Evolutionary conservation across 2,329 filamentous ascomycete genomes (phyloP), one percentile per base, ranked within the genome.

Genomic region (Exophiala mesophila): DNA sequence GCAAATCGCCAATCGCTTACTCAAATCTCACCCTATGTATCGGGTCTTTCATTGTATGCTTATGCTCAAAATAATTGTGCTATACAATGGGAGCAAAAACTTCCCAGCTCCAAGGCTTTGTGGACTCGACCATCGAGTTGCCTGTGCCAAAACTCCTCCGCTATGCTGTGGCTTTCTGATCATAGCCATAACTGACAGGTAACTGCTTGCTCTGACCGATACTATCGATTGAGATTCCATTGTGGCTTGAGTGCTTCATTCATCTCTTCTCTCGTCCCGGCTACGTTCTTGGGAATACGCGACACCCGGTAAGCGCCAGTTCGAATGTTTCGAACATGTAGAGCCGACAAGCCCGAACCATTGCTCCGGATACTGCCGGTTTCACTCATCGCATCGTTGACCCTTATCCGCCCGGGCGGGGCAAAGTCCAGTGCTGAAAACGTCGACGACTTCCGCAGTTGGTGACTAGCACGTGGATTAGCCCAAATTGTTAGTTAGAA

Each of bases 281-380:
- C 86, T 31, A 82, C 77, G 54, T 89, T 87, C 44, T 80, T 82
- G 0, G 89, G 88, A 47, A 96, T 76, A 36, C 85, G 81, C 60
- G 86, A 92, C 52, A 96, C 79, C 50, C 89, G 85, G 58, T 94
- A 90, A 33, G 88, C 88, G 52, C 89, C 89, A 44, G 70, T 77
- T 52, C 88, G 85, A 56, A 95, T 81, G 56, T 86, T 83, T 47
- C 80, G 71, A 38, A 79, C 68, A 59, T 88, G 78, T 38, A 74
- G 67, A 3, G 78, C 73, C 4, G 87, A 94, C 55, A 94, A 81
- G 37, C 85, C 88, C 31, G 81, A 87, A 36, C 80, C 76, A 68
- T 86, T 87, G 64, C 85, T 86, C 55, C 76, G 76, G 35, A 72
- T 70, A 48, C 68, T 71, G 39, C 69, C 69, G 2, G 67, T 57